phyloP scores from a whole-genome alignment of 2,329 filamentous ascomycete genomes.

The Arthroderma sp. region DNA sequence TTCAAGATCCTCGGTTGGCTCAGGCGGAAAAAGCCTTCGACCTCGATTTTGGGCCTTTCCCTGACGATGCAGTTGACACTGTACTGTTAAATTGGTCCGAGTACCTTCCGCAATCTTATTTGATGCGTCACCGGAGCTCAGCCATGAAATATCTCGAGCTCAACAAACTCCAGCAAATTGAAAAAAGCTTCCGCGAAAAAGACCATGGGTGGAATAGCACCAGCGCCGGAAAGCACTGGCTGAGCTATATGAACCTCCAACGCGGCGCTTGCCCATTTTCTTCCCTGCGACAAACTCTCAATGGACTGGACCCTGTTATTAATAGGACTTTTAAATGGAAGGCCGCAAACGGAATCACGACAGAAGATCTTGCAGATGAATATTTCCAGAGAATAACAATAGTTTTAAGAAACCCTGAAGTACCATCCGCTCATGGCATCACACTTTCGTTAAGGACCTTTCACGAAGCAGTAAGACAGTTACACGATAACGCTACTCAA shows the following conservation, averaged over 20 bases:
- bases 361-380: neutral
- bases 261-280: too few species aligned
- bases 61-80: neutral
- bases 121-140: conserved; percentile 8
- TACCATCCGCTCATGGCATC: neutral
- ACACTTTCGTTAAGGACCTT: too few species aligned
- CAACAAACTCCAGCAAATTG: conserved; percentile 5
- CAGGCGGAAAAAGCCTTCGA: neutral
- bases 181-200: conserved; percentile 1
- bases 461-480: too few species aligned
- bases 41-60: conserved; percentile 11
- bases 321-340: neutral
- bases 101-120: conserved; percentile 11
- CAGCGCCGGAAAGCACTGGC: conserved; percentile 9
- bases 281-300: neutral
- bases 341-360: neutral
- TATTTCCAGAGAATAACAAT: neutral
- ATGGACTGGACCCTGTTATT: too few species aligned
- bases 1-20: conserved; percentile 5
- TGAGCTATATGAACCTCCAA: neutral
- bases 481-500: too few species aligned
- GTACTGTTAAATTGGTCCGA: conserved; percentile 7
- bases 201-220: conserved; percentile 3
- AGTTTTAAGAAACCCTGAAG: neutral
- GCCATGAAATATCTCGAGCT: conserved; percentile 9